Evolutionary conservation across 2,329 filamentous ascomycete genomes (phyloP).

Genomic region (Pyrenophora teres): DNA sequence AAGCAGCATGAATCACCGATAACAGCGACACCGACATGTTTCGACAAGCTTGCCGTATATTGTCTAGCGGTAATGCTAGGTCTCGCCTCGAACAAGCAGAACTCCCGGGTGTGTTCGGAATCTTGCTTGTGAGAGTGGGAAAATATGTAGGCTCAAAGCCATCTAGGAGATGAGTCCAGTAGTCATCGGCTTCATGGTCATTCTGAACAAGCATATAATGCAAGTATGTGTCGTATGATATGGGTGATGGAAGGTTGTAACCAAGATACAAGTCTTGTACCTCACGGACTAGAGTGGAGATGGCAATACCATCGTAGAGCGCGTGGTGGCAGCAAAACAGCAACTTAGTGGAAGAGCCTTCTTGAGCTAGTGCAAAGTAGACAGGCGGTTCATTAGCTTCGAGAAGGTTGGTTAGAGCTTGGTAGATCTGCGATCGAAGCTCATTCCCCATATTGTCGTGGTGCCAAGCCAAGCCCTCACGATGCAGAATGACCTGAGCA

Average conservation of each 20-base stretch:
- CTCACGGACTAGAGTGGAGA: constrained; percentile 71
- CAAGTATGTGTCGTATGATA: constrained; percentile 69
- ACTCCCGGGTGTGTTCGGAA: background rate
- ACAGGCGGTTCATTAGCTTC: constrained; percentile 54
- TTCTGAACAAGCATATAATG: constrained; percentile 59
- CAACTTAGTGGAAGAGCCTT: constrained; percentile 37
- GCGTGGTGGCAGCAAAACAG: constrained; percentile 74
- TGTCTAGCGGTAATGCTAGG: constrained; percentile 29
- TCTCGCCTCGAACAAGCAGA: constrained; percentile 32
- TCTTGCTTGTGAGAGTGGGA: constrained; percentile 39
- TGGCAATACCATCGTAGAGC: constrained; percentile 82
- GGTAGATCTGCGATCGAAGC: constrained; percentile 49
- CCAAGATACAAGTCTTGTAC: constrained; percentile 64
- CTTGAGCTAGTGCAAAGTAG: constrained; percentile 35
- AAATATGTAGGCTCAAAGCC: constrained; percentile 56
- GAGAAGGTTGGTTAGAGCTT: constrained; percentile 51
- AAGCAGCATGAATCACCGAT: constrained; percentile 71
- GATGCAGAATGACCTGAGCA: constrained; percentile 70
- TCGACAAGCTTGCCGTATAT: constrained; percentile 29
- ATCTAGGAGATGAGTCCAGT: constrained; percentile 67
- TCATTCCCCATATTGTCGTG: constrained; percentile 16
- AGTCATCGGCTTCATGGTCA: constrained; percentile 59
- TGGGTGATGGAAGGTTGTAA: constrained; percentile 53
- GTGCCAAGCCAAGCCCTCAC: constrained; percentile 52
- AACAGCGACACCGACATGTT: constrained; percentile 55